phyloP scores from a whole-genome alignment of 1,284 basidiomycete genomes.

The Boletus smithii region DNA sequence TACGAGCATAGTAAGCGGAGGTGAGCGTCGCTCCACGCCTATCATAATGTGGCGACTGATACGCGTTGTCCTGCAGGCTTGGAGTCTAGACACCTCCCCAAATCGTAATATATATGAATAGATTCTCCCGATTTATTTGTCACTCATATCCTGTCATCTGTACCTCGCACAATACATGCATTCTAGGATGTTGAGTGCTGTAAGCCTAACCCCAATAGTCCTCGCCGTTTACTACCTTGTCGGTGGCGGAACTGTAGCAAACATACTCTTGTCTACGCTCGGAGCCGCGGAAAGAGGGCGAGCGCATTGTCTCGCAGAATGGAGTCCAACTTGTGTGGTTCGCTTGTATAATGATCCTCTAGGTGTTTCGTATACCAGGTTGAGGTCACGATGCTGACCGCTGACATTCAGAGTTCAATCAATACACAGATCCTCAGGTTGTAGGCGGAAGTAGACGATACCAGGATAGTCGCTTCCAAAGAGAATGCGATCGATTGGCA shows the following conservation, averaged over 20 bases:
- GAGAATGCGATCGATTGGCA: conserved; percentile 46
- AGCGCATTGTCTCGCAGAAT: conserved; percentile 49
- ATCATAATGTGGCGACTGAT: conserved; percentile 8
- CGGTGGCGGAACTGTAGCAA: background rate
- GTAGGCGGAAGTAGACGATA: conserved; percentile 22
- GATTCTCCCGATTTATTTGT: conserved; percentile 27
- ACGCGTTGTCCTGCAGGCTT: conserved; percentile 34
- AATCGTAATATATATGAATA: conserved; percentile 26
- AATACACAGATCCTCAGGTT: background rate
- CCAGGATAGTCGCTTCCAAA: conserved; percentile 77
- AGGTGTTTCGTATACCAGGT: conserved; percentile 57
- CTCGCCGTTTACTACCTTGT: background rate
- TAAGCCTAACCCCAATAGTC: conserved; percentile 4
- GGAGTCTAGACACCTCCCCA: conserved; percentile 40
- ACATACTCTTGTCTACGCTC: background rate
- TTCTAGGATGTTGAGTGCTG: conserved; percentile 11
- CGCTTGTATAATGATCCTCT: conserved; percentile 42
- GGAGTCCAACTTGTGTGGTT: conserved; percentile 35
- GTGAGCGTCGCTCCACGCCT: conserved; percentile 40
- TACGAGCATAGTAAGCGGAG: conserved; percentile 79
- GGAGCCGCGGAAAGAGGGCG: conserved; percentile 44
- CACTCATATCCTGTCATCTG: conserved; percentile 28
- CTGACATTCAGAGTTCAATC: conserved; percentile 33
- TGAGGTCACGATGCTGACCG: conserved; percentile 52
- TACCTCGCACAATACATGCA: conserved; percentile 27